Percentiles rank a stretch among this genome's conserved stretches.
These are phyloP conservation scores for Epicoccum sorghinum DNA, from an alignment of 2,329 filamentous ascomycete species.

Conservation along the genomic window DNA sequence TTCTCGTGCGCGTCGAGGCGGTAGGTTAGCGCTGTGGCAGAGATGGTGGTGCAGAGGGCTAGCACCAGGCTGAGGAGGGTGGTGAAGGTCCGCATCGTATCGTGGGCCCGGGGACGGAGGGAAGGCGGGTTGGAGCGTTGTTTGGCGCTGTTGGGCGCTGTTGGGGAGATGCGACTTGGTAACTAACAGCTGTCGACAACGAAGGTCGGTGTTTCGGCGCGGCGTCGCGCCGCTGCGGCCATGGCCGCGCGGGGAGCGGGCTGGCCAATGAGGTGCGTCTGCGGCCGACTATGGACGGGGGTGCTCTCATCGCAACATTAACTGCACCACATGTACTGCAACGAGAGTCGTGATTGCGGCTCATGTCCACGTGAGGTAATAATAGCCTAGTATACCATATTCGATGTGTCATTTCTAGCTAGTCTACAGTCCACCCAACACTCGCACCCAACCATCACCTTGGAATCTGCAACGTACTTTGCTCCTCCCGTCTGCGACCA, in stretches of 20 bases:
- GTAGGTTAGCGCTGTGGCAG: slow-evolving; percentile 93
- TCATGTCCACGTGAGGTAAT: neutral
- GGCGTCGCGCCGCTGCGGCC: slow-evolving; percentile 27
- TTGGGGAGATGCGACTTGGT: slow-evolving; percentile 18
- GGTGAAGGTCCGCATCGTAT: slow-evolving; percentile 44
- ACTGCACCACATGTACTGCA: too few relatives aligned
- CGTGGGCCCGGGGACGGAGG: too few relatives aligned
- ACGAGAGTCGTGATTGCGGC: too few relatives aligned
- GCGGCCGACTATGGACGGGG: slow-evolving; percentile 5
- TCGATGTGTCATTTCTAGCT: slow-evolving; percentile 4
- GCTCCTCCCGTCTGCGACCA: neutral
- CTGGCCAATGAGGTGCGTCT: slow-evolving; percentile 23
- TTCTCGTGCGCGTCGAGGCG: slow-evolving; percentile 88
- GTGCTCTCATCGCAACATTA: neutral
- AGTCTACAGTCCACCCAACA: slow-evolving; percentile 4
- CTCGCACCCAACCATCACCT: neutral
- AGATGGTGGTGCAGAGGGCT: slow-evolving; percentile 71
- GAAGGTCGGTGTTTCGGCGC: slow-evolving; percentile 24
- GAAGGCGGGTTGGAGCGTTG: slow-evolving; percentile 1
- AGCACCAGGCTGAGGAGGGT: slow-evolving; percentile 64
- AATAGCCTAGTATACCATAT: neutral
- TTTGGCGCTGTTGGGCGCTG: too few relatives aligned
- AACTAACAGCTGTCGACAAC: slow-evolving; percentile 44
- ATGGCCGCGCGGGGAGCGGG: slow-evolving; percentile 16
- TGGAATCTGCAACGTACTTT: neutral